Evolutionary conservation across 805 yeast species (phyloP), one percentile per base, ranked within the genome.

Genomic region (Candida endomychidarum): DNA sequence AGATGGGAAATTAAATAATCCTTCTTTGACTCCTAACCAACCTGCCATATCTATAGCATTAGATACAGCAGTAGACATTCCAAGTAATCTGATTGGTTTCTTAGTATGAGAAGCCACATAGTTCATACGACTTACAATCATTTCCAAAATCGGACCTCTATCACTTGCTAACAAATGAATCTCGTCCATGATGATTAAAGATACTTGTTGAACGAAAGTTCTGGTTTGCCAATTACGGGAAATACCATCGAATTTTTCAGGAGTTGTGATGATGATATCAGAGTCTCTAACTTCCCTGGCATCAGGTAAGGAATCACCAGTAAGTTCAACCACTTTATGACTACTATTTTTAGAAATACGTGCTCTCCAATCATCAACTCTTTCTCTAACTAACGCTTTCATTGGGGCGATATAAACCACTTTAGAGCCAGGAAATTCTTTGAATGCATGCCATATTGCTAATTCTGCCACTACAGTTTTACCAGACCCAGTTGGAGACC

Each of bases 401-500:
- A 86, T 86, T 1, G 95, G 95, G 0, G 95, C 95, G 64, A 86
- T 84, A 56, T 86, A 86, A 6, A 86, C 91, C 18, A 86, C 74
- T 50, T 89, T 89, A 1, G 87, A 78, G 8, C 81, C 78, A 0
- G 97, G 96, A 42, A 74, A 80, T 34, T 85, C 83, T 33, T 75
- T 78, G 58, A 91, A 85, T 0, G 99, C 97, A 58, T 89, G 91
- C 97, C 98, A 93, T 11, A 93, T 86, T 0, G 98, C 98, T 41
- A 93, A 63, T 57, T 93, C 99, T 0, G 98, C 96, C 20, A 95
- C 98, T 23, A 93, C 84, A 0, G 99, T 93, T 61, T 93, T 93
- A 50, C 99, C 99, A 0, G 97, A 91, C 17, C 99, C 99, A 2
- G 99, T 93, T 2, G 99, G 99, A 0, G 98, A 89, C 8, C 99